Conservation (phyloP, 2,329 filamentous ascomycete species). For the Zalaria obscura region DNA sequence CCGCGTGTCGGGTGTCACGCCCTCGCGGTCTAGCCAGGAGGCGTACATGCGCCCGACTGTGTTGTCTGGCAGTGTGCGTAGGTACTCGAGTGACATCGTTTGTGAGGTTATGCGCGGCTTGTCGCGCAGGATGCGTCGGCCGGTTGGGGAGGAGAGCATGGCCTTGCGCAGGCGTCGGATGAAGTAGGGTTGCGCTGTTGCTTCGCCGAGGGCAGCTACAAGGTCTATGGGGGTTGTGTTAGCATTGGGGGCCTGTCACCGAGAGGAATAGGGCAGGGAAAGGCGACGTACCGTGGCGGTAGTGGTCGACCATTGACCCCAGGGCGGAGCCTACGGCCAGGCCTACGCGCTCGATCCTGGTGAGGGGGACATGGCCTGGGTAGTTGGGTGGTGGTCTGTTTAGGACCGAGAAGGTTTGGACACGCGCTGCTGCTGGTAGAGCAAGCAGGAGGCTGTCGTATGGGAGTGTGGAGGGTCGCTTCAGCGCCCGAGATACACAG, state of each 20-base stretch:
- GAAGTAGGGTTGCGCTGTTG: slow-evolving; percentile 89
- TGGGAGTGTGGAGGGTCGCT: not conserved
- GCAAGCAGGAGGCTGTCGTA: slow-evolving; percentile 9
- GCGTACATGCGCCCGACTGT: slow-evolving; percentile 74
- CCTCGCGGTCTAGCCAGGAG: slow-evolving; percentile 84
- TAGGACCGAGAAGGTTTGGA: slow-evolving; percentile 60
- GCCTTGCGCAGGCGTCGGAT: slow-evolving; percentile 80
- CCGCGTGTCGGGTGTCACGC: slow-evolving; percentile 83
- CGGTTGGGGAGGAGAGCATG: slow-evolving; percentile 75
- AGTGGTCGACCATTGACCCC: slow-evolving; percentile 54
- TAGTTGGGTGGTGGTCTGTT: slow-evolving; percentile 79
- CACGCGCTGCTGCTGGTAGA: slow-evolving; percentile 16
- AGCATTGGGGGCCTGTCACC: not conserved
- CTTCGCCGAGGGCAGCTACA: slow-evolving; percentile 86
- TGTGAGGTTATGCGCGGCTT: slow-evolving; percentile 75
- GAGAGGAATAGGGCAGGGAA: not conserved
- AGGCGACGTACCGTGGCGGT: slow-evolving; percentile 50
- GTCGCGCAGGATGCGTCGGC: slow-evolving; percentile 79
- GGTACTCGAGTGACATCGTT: slow-evolving; percentile 50
- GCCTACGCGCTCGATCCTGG: slow-evolving; percentile 56
- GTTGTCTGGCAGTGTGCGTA: slow-evolving; percentile 58
- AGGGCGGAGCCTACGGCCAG: slow-evolving; percentile 51
- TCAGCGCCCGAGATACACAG: not conserved
- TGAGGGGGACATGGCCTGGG: slow-evolving; percentile 83
- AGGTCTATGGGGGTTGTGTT: slow-evolving; percentile 47